These are phyloP conservation scores for Paxillus ammoniavirescens DNA, from an alignment of 768 basidiomycete genomes.

Conservation along the genomic window DNA sequence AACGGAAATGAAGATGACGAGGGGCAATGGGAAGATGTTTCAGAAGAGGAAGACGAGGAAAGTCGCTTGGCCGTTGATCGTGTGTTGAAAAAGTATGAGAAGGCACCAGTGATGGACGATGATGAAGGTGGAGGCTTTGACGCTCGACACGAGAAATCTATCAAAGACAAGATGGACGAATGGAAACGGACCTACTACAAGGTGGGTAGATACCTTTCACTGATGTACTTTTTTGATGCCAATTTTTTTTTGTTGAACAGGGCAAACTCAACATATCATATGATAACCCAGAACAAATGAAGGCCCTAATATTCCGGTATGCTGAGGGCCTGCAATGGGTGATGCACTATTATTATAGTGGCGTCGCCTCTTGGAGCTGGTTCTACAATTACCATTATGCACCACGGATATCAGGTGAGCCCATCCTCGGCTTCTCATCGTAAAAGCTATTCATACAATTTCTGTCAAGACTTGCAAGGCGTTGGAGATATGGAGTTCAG, in stretches of 20 bases:
- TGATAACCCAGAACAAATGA: slow-evolving; percentile 65
- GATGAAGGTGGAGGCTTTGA: slow-evolving; percentile 77
- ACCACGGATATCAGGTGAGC: slow-evolving; percentile 88
- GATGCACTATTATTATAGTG: slow-evolving; percentile 97
- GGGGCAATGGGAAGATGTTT: slow-evolving; percentile 47
- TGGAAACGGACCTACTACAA: slow-evolving; percentile 92
- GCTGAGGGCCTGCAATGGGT: slow-evolving; percentile 98
- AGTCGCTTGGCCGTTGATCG: slow-evolving; percentile 71
- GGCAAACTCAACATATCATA: slow-evolving; percentile 85
- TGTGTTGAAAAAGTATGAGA: slow-evolving; percentile 85
- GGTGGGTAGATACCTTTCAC: slow-evolving; percentile 56
- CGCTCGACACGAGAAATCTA: slow-evolving; percentile 65
- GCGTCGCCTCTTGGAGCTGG: slow-evolving; percentile 98
- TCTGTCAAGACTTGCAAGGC: slow-evolving; percentile 48
- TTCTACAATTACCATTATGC: slow-evolving; percentile 99
- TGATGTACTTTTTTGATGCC: slow-evolving; percentile 1
- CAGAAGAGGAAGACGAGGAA: slow-evolving; percentile 66
- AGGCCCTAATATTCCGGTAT: slow-evolving; percentile 73
- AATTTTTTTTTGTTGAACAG: slow-evolving; percentile 37
- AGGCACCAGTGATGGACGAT: slow-evolving; percentile 73
- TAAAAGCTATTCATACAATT: neutral
- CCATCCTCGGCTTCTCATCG: neutral
- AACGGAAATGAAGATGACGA: slow-evolving; percentile 53
- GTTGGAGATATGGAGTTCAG: slow-evolving; percentile 80
- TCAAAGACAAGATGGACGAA: slow-evolving; percentile 83